Evolutionary conservation across 257 asterid genomes (phyloP).

Genomic region (Solanum pimpinellifolium): DNA sequence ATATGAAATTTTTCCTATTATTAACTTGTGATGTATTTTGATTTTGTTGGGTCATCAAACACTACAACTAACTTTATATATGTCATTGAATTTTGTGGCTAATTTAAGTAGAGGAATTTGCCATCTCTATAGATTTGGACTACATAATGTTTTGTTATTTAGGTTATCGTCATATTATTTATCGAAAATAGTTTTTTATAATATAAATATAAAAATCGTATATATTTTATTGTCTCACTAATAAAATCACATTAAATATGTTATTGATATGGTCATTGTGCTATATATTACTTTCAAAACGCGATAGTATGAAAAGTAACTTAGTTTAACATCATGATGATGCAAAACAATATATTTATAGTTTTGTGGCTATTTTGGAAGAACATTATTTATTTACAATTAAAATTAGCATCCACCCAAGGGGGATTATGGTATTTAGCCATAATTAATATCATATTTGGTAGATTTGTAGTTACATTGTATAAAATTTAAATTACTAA

Average conservation of each 20-base stretch:
- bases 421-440: too few species aligned
- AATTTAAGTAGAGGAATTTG: background rate
- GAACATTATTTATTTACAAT: too few species aligned
- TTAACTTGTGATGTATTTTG: background rate
- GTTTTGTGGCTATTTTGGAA: too few species aligned
- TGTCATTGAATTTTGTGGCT: background rate
- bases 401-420: too few species aligned
- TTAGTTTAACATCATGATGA: background rate
- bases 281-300: background rate
- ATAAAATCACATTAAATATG: background rate
- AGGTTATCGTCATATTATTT: background rate
- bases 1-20: too few species aligned
- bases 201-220: rapidly evolving
- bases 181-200: background rate
- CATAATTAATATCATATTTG: too few species aligned
- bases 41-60: background rate
- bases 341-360: background rate
- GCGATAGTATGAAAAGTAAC: background rate
- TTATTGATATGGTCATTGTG: background rate
- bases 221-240: background rate
- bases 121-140: background rate
- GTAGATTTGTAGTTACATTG: too few species aligned
- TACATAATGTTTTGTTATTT: background rate
- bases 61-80: background rate
- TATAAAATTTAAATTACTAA: too few species aligned